phyloP scores from a whole-genome alignment of 2,329 filamentous ascomycete species.

The Fusarium torulosum region DNA sequence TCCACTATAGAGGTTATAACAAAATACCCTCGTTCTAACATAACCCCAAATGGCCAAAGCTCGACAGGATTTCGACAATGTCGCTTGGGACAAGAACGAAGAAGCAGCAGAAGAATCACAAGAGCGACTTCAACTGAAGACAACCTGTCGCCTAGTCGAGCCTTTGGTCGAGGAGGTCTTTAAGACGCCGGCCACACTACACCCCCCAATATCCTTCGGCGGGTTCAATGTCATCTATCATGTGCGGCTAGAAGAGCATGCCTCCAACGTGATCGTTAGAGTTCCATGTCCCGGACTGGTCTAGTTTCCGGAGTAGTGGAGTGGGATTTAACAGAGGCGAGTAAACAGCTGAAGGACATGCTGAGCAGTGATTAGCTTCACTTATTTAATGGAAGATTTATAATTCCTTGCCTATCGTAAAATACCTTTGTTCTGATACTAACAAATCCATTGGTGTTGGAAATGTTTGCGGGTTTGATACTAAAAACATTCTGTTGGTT shows the following conservation, averaged over 20 bases:
- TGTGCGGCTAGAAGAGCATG: neutral
- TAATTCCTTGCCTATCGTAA: too few relatives aligned
- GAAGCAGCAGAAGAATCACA: constrained; percentile 12
- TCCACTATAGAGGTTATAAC: too few relatives aligned
- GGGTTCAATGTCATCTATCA: constrained; percentile 21
- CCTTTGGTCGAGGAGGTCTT: constrained; percentile 8
- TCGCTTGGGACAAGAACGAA: constrained; percentile 5
- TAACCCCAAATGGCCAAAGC: constrained; percentile 15
- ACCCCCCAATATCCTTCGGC: constrained; percentile 8
- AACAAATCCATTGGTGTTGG: too few relatives aligned
- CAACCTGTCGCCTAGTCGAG: constrained; percentile 1
- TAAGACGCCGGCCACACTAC: neutral
- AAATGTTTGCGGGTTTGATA: too few relatives aligned
- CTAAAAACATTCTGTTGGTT: too few relatives aligned
- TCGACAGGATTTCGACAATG: constrained; percentile 10
- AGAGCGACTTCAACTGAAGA: constrained; percentile 1
- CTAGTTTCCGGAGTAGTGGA: constrained; percentile 39
- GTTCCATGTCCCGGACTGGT: constrained; percentile 11
- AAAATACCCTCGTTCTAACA: too few relatives aligned
- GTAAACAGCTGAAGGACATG: too few relatives aligned
- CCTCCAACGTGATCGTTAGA: constrained; percentile 6
- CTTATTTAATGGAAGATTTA: too few relatives aligned
- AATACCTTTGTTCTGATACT: too few relatives aligned
- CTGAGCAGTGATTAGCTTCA: too few relatives aligned
- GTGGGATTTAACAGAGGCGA: constrained; percentile 36